phyloP scores from a whole-genome alignment of 495 filamentous ascomycete genomes.

The Choiromyces venosus region DNA sequence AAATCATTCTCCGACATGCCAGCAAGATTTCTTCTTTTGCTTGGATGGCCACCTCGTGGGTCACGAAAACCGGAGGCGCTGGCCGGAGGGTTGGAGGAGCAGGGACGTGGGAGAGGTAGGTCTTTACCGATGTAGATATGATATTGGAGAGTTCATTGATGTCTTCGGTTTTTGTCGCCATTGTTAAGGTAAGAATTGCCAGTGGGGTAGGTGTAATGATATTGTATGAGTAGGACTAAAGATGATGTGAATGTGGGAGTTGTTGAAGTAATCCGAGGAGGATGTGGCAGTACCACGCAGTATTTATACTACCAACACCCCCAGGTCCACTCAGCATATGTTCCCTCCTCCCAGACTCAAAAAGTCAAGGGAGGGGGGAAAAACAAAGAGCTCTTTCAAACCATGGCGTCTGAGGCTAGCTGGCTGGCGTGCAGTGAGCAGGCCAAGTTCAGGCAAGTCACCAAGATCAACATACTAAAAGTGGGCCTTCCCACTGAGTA shows the following conservation, averaged over 20 bases:
- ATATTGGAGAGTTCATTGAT: slow-evolving; percentile 7
- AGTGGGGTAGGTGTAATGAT: neutral
- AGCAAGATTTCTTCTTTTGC: slow-evolving; percentile 5
- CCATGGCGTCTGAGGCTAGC: neutral
- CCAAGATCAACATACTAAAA: no score
- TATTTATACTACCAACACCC: neutral
- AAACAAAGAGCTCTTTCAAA: neutral
- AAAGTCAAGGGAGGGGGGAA: no score
- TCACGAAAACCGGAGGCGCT: slow-evolving; percentile 6
- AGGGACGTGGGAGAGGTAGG: neutral
- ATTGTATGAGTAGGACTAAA: neutral
- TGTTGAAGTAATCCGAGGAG: neutral
- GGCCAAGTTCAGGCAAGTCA: no score
- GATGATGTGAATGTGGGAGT: neutral
- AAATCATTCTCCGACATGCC: slow-evolving; percentile 11
- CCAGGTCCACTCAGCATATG: neutral
- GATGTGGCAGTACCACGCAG: neutral
- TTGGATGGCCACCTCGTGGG: neutral
- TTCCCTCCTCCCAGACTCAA: no score
- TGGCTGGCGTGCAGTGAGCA: no score
- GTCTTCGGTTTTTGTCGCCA: slow-evolving; percentile 13
- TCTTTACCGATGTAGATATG: slow-evolving; percentile 4
- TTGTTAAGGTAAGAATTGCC: neutral
- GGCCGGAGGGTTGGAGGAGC: slow-evolving; percentile 9
- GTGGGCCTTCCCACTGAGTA: no score